Conservation (phyloP, 306 rosid genomes). For the Corylus americana region DNA sequence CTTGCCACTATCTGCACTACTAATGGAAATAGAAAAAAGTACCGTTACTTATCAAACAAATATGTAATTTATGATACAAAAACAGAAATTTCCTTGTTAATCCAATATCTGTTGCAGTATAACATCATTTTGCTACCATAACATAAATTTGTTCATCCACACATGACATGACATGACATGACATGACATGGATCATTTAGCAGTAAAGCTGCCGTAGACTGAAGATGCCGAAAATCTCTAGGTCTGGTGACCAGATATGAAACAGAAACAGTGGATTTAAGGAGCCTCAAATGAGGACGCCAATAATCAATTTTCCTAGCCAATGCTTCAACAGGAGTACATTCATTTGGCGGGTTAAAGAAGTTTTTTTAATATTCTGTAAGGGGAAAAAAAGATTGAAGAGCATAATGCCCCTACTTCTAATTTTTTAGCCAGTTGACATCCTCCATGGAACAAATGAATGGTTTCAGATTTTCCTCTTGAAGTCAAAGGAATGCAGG, state of each 20-base stretch:
- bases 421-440: background rate
- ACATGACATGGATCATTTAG: background rate
- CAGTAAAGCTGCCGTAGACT: background rate
- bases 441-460: background rate
- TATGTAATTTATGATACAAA: background rate
- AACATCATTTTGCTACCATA: background rate
- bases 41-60: slow-evolving; percentile 21
- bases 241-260: background rate
- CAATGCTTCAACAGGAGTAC: background rate
- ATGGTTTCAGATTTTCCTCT: background rate
- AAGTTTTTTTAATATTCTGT: background rate
- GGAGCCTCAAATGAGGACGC: background rate
- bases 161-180: background rate
- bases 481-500: background rate
- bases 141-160: background rate
- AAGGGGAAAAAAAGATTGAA: background rate
- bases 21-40: slow-evolving; percentile 32
- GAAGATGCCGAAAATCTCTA: background rate
- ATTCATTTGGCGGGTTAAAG: background rate
- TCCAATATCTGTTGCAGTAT: slow-evolving; percentile 2
- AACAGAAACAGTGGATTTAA: background rate
- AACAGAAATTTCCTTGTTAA: slow-evolving; percentile 7
- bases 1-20: slow-evolving; percentile 79
- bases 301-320: background rate
- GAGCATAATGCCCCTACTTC: background rate